Evolutionary conservation across 1,139 yeast species (phyloP), one percentile per base, ranked within the genome.

Genomic region (Candida mesenterica): DNA sequence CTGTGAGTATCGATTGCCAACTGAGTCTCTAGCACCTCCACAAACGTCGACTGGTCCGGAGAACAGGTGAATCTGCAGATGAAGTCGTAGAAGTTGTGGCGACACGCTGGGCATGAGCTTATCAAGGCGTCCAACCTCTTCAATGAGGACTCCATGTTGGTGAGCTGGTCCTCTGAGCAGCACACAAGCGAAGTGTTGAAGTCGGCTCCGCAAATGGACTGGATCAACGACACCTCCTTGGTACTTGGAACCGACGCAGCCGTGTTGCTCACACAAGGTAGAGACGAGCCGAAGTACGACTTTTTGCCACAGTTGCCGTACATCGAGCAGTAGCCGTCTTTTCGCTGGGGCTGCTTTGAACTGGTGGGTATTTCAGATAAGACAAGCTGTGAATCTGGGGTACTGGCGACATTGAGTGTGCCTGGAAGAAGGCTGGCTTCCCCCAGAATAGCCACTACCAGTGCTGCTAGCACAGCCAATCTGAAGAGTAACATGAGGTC

Each of bases 21-120:
- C 10, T 69, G 75, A 0, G 79, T 73, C 17, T 66, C 61, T 0
- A 85, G 75, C 16, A 90, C 76, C 44, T 87, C 74, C 17, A 89
- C 74, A 60, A 89, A 92, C 14, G 63, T 58, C 0, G 89, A 73
- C 57, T 92, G 97, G 49, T 86, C 66, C 0, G 96, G 82, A 1
- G 96, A 85, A 59, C 98, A 92, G 1, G 96, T 85, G 58, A 92
- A 89, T 34, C 82, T 78, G 62, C 97, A 92, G 54, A 89, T 87
- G 49, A 90, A 70, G 50, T 83, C 85, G 51, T 79, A 79, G 58
- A 92, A 90, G 64, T 92, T 92, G 60, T 79, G 79, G 40, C 77
- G 72, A 57, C 98, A 92, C 0, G 98, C 97, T 2, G 97, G 97
- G 57, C 98, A 92, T 4, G 96, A 85, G 16, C 95, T 77, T 28